These are phyloP conservation scores for Aspergillus viridinutans DNA, from an alignment of 2,329 filamentous ascomycete genomes.

Conservation along the genomic window DNA sequence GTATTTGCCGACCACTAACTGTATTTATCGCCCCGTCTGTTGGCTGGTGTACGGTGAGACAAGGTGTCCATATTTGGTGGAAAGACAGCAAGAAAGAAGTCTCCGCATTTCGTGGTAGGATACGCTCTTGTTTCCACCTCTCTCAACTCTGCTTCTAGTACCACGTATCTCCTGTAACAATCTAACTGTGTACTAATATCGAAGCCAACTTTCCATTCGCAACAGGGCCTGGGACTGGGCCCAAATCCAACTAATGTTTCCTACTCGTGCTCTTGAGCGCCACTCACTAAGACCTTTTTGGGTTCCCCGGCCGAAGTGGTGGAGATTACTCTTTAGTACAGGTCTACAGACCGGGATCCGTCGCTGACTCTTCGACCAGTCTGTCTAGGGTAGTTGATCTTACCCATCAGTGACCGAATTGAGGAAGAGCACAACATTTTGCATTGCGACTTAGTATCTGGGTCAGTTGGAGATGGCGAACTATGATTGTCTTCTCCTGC, in stretches of 20 bases:
- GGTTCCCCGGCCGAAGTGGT: constrained; percentile 21
- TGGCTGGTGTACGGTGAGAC: neutral
- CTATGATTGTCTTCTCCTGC: neutral
- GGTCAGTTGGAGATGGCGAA: neutral
- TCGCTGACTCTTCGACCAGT: neutral
- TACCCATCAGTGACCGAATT: constrained; percentile 5
- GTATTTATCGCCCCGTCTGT: neutral
- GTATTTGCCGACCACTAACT: neutral
- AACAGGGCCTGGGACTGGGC: constrained; percentile 14
- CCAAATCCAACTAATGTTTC: constrained; percentile 6
- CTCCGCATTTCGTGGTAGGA: constrained; percentile 2
- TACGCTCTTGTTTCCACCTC: too few relatives aligned
- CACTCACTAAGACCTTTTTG: constrained; percentile 21
- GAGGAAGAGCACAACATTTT: constrained; percentile 15
- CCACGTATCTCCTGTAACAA: neutral
- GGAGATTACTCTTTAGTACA: constrained; percentile 7
- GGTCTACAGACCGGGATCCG: constrained; percentile 6
- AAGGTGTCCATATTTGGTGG: neutral
- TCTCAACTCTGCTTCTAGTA: too few relatives aligned
- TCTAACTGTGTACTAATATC: constrained; percentile 1
- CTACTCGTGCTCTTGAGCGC: constrained; percentile 21
- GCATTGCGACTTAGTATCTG: neutral
- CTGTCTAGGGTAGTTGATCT: constrained; percentile 5
- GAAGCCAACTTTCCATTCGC: constrained; percentile 7
- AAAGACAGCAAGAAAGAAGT: neutral